Base-by-base conservation (phyloP, 1,139 yeast genomes). In the Blastobotrys capitulatus region DNA sequence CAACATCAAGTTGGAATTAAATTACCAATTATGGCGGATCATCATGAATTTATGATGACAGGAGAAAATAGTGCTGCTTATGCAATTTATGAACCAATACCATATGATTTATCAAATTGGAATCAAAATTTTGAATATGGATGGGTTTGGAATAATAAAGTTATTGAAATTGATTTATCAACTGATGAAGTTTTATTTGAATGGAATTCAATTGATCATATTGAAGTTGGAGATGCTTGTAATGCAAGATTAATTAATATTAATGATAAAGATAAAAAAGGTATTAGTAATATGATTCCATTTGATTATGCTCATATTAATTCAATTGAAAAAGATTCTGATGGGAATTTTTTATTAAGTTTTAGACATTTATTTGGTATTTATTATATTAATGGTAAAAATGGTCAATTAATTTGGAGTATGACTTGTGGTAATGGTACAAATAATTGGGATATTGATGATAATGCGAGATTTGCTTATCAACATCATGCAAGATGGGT, bases 221-320 rank as follows among this genome's bases (percentile, higher is more conserved):
- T 70, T 35, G 60, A 67, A 1, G 71, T 72, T 1, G n/a, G n/a
- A n/a, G 55, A 54, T 20, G 71, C 65, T 35, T 66, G 74, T 1
- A 62, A 64, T 27, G 52, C 68, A 20, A 59, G 56, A 38, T 8
- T 49, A 62, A 20, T n/a, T n/a, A n/a, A n/a, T n/a, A 64, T 64
- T 18, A 22, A 19, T n/a, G 73, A 71, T 16, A 54, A 62, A 22
- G 74, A 73, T 1, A 59, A 52, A 49, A 64, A 65, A 43, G 29
- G 39, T 26, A 12, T 16, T 37, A 20, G 12, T 43, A 66, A 73
- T 7, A 59, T 66, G 47, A 67, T 64, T 53, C 74, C 75, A 5
- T 71, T 73, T 72, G 75, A 71, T 53, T 71, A 67, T 52, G 69
- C 71, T 63, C 75, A 71, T 52, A 69, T 71, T 52, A 71, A 71